Conservation (phyloP, 164 flowering plant genomes). For the Amborella trichopoda region DNA sequence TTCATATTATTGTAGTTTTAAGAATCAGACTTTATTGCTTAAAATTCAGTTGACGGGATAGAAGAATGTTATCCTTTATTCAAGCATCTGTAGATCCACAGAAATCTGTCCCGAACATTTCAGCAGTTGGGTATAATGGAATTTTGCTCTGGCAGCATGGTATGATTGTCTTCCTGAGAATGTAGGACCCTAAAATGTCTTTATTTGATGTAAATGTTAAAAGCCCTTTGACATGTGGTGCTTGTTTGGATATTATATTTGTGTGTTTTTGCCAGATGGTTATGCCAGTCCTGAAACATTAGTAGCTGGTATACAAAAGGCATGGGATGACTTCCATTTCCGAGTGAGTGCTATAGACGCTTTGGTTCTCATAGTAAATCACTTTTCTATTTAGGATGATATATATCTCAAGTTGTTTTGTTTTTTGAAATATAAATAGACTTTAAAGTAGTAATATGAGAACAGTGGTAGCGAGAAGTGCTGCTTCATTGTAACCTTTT, state of each 20-base stretch:
- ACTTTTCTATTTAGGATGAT: background rate
- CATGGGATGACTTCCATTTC: slow-evolving; percentile 59
- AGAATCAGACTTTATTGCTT: too few species aligned
- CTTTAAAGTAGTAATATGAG: too few species aligned
- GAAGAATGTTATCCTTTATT: slow-evolving; percentile 1
- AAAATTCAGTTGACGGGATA: too few species aligned
- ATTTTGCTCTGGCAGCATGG: slow-evolving; percentile 55
- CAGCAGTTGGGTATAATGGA: slow-evolving; percentile 72
- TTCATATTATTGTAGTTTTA: too few species aligned
- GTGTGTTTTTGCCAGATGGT: slow-evolving; percentile 35
- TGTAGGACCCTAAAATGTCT: too few species aligned
- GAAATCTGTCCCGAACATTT: slow-evolving; percentile 48
- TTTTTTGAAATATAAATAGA: too few species aligned
- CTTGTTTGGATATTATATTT: too few species aligned
- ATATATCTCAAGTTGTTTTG: too few species aligned
- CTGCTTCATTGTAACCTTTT: too few species aligned
- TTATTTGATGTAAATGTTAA: too few species aligned
- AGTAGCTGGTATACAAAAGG: slow-evolving; percentile 48
- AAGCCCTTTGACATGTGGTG: too few species aligned
- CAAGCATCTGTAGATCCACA: slow-evolving; percentile 52
- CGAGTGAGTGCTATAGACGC: slow-evolving; percentile 29
- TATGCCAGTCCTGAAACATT: slow-evolving; percentile 48
- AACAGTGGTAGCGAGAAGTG: too few species aligned
- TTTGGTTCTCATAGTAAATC: background rate
- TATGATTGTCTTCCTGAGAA: slow-evolving; percentile 18